phyloP scores from a whole-genome alignment of 2,329 filamentous ascomycete genomes.

The Aspergillus sp. region DNA sequence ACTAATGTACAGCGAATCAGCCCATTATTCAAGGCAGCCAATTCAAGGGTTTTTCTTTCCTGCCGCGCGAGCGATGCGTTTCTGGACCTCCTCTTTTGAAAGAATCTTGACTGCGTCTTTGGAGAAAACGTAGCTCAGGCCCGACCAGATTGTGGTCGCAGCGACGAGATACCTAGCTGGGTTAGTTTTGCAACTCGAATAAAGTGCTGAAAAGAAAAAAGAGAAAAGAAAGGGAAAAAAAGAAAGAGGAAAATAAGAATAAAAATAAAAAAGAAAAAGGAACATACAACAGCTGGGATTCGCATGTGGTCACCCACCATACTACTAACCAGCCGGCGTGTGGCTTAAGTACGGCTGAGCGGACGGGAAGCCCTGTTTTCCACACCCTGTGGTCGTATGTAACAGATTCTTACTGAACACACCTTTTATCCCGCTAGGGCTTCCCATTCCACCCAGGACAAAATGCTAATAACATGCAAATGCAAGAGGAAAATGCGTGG shows the following conservation, averaged over 20 bases:
- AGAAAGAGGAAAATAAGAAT: not conserved
- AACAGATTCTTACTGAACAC: not conserved
- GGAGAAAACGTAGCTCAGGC: constrained; percentile 84
- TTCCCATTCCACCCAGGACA: not conserved
- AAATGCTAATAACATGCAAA: not conserved
- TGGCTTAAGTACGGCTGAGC: constrained; percentile 51
- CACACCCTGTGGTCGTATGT: constrained; percentile 50
- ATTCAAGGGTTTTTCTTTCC: constrained; percentile 21
- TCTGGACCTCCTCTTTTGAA: constrained; percentile 43
- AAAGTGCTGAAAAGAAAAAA: not conserved
- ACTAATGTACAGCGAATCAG: not conserved
- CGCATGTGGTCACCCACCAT: constrained; percentile 51
- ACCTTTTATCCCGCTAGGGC: constrained; percentile 17
- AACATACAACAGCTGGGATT: constrained; percentile 49
- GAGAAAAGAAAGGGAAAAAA: not conserved
- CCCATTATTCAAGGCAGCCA: not conserved
- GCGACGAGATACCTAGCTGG: constrained; percentile 74
- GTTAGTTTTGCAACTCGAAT: constrained; percentile 9
- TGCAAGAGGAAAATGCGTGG: not conserved
- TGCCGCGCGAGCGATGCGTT: constrained; percentile 32
- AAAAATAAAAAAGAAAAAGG: constrained; percentile 14
- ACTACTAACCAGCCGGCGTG: constrained; percentile 50
- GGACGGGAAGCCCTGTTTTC: constrained; percentile 51
- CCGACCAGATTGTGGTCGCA: constrained; percentile 88
- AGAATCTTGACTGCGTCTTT: constrained; percentile 92